A percentile compares a stretch with the other conserved stretches of the same genome.
Conservation (phyloP, 495 filamentous ascomycete species). For the Penicillium samsonianum region DNA sequence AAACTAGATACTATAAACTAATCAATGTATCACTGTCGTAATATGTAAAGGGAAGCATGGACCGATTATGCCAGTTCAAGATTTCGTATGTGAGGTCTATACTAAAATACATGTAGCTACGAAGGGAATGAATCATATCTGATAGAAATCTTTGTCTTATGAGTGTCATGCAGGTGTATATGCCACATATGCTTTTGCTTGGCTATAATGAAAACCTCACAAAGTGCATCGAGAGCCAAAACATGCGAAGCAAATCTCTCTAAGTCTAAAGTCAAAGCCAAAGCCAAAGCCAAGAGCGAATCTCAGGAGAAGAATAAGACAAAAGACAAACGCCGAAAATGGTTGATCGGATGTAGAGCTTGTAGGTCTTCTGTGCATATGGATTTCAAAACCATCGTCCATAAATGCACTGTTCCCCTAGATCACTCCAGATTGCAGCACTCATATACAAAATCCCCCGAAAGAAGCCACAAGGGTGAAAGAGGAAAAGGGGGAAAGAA, state of each 20-base stretch:
- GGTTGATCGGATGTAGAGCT: conserved; percentile 1
- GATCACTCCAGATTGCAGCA: conserved; percentile 8
- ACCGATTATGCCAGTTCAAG: too few relatives aligned
- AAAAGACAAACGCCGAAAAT: conserved; percentile 3
- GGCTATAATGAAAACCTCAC: background rate
- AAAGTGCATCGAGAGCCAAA: background rate
- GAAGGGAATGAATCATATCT: background rate
- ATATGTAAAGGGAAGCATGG: background rate
- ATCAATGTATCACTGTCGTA: background rate
- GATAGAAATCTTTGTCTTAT: background rate
- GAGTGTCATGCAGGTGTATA: background rate
- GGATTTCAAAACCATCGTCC: background rate
- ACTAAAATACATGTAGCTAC: too few relatives aligned
- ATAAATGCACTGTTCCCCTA: conserved; percentile 5
- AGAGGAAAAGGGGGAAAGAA: background rate
- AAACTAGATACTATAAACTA: background rate
- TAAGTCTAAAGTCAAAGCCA: background rate
- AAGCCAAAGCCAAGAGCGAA: background rate
- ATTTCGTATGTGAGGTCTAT: too few relatives aligned
- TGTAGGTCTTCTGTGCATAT: background rate
- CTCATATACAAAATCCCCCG: conserved; percentile 6
- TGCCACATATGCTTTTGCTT: background rate
- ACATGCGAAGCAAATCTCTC: background rate
- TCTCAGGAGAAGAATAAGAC: background rate
- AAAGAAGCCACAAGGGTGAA: background rate